Evolutionary conservation across 2,329 filamentous ascomycete genomes (phyloP).

Genomic region (Massarina eburnea): DNA sequence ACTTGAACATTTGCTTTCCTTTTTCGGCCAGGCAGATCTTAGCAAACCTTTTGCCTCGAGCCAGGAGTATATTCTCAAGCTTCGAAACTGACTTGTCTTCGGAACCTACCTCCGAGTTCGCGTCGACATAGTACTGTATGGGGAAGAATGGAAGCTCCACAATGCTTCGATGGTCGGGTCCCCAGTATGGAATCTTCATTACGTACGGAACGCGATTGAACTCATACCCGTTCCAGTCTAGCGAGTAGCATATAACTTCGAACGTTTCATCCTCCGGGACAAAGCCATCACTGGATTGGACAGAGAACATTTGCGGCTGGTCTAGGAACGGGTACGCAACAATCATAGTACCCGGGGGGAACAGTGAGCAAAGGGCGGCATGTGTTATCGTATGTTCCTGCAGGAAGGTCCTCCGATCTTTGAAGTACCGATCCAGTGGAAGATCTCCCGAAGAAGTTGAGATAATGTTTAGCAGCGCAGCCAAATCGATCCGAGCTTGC

Average conservation of each 20-base stretch:
- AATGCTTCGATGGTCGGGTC: constrained; percentile 10
- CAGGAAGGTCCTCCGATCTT: not conserved
- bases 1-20: constrained; percentile 8
- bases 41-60: constrained; percentile 10
- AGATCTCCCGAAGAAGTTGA: constrained; percentile 7
- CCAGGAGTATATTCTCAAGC: constrained; percentile 31
- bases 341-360: constrained; percentile 11
- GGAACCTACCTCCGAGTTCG: constrained; percentile 10
- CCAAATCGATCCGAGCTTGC: constrained; percentile 6
- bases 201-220: constrained; percentile 13
- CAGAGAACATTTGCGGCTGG: constrained; percentile 7
- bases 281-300: constrained; percentile 3
- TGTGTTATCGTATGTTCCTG: constrained; percentile 2
- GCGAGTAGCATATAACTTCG: constrained; percentile 6
- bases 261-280: constrained; percentile 2
- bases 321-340: constrained; percentile 3
- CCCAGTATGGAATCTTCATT: constrained; percentile 10
- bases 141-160: constrained; percentile 45
- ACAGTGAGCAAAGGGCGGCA: constrained; percentile 9
- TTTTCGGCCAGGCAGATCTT: not conserved
- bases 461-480: constrained; percentile 5
- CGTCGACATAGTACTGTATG: constrained; percentile 38
- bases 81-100: not conserved
- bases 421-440: constrained; percentile 8
- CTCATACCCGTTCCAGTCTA: constrained; percentile 21